phyloP scores from a whole-genome alignment of 371 early-diverging fungal species.

The Choanephora cucurbitarum region DNA sequence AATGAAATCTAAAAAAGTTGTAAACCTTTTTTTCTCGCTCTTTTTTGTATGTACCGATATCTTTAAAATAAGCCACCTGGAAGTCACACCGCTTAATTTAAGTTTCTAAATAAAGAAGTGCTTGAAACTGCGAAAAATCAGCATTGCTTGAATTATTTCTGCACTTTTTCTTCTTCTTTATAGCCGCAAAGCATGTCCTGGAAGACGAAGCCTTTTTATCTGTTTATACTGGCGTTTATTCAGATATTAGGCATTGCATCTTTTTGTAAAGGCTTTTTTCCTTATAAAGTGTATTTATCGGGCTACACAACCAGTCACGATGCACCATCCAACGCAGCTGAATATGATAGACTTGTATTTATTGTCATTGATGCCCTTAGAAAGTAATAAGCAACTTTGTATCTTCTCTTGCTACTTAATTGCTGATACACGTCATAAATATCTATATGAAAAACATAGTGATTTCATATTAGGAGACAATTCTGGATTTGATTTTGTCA shows the following conservation, averaged over 20 bases:
- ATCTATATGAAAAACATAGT: neutral
- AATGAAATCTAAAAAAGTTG: neutral
- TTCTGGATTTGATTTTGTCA: slow-evolving; percentile 67
- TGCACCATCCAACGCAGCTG: slow-evolving; percentile 30
- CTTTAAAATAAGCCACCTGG: slow-evolving; percentile 10
- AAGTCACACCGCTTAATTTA: neutral
- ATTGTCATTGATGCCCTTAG: slow-evolving; percentile 82
- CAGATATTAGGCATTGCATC: slow-evolving; percentile 66
- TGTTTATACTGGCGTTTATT: slow-evolving; percentile 32
- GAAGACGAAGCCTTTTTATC: slow-evolving; percentile 6
- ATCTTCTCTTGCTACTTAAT: neutral
- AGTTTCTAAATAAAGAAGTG: too few species aligned
- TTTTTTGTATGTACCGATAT: neutral
- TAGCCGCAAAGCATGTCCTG: neutral
- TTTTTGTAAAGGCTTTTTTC: slow-evolving; percentile 79
- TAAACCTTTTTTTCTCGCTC: neutral
- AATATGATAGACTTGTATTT: slow-evolving; percentile 74
- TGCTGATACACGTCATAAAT: too few species aligned
- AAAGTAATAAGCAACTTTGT: slow-evolving; percentile 42
- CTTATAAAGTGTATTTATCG: slow-evolving; percentile 69
- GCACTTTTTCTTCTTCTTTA: too few species aligned
- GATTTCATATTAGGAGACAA: slow-evolving; percentile 26
- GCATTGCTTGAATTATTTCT: too few species aligned
- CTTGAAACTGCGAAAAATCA: too few species aligned
- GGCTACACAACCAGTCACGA: slow-evolving; percentile 53